A percentile compares a stretch with the other conserved stretches of the same genome.
Conservation (phyloP, 2,329 filamentous ascomycete genomes). For the Colletotrichum chlorophyti region DNA sequence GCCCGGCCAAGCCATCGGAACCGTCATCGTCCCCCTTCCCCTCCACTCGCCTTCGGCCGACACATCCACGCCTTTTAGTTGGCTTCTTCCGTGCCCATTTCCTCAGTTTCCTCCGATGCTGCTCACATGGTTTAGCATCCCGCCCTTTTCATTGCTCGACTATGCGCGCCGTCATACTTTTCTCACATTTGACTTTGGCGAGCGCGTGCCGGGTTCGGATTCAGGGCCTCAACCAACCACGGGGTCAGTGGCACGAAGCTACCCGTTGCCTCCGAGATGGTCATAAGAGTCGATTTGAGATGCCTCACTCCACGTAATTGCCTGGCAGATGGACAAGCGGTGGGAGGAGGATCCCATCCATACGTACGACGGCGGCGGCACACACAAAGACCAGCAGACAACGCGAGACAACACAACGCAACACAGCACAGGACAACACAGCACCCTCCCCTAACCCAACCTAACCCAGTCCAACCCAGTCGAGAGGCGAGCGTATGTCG, state of each 20-base stretch:
- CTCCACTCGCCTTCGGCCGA: background rate
- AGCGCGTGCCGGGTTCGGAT: conserved; percentile 15
- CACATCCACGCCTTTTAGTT: conserved; percentile 4
- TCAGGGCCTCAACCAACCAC: conserved; percentile 18
- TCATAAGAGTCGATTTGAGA: conserved; percentile 6
- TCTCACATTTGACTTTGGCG: conserved; percentile 25
- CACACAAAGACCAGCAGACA: no score
- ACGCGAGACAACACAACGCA: no score
- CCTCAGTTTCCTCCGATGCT: conserved; percentile 20
- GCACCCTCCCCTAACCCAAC: no score
- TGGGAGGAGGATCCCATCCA: conserved; percentile 17
- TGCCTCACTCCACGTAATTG: conserved; percentile 5
- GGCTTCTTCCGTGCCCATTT: conserved; percentile 6
- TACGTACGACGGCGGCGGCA: no score
- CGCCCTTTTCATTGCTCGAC: conserved; percentile 12
- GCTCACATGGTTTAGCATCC: conserved; percentile 5
- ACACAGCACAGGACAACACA: no score
- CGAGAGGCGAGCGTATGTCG: conserved; percentile 3
- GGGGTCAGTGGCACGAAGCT: conserved; percentile 19
- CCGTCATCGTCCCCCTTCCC: background rate
- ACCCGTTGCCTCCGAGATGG: conserved; percentile 17
- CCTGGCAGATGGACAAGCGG: conserved; percentile 10
- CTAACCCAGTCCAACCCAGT: background rate
- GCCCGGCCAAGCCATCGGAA: conserved; percentile 26
- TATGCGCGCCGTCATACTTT: conserved; percentile 27